Conservation (phyloP, 2,329 filamentous ascomycete species). For the Ophiocordyceps polyrhachis-furcata region DNA sequence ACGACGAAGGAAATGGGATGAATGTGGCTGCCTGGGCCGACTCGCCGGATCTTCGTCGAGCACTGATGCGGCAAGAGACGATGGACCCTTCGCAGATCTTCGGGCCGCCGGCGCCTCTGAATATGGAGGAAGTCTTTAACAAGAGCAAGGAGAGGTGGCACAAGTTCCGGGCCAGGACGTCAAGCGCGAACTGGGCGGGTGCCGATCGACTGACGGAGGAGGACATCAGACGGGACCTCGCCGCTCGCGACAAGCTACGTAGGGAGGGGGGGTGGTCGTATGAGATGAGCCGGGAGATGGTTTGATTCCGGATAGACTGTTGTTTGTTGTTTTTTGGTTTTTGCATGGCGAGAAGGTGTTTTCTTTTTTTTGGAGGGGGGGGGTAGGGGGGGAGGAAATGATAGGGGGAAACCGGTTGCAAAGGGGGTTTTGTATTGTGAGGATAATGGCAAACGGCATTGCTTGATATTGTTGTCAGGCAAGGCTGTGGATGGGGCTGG, state of each 20-base stretch:
- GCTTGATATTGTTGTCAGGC: not conserved
- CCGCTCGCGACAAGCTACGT: slow-evolving; percentile 60
- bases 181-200: slow-evolving; percentile 84
- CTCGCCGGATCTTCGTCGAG: slow-evolving; percentile 59
- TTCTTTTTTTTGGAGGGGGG: not conserved
- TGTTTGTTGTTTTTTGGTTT: no score
- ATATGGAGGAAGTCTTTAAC: slow-evolving; percentile 93
- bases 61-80: slow-evolving; percentile 65
- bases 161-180: slow-evolving; percentile 79
- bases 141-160: slow-evolving; percentile 72
- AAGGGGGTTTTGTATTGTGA: not conserved
- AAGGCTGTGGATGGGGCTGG: not conserved
- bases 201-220: slow-evolving; percentile 71
- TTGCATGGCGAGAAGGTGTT: not conserved
- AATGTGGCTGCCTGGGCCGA: slow-evolving; percentile 71
- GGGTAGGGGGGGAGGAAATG: no score
- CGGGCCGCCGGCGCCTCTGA: slow-evolving; percentile 68
- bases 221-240: slow-evolving; percentile 64
- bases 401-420: not conserved
- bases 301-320: slow-evolving; percentile 9
- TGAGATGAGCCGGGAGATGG: slow-evolving; percentile 31
- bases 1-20: slow-evolving; percentile 34
- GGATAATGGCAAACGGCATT: not conserved
- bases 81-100: slow-evolving; percentile 77
- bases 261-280: slow-evolving; percentile 77